Evolutionary conservation across 179 eudicot species (phyloP).

Genomic region (Drosera spatulata): DNA sequence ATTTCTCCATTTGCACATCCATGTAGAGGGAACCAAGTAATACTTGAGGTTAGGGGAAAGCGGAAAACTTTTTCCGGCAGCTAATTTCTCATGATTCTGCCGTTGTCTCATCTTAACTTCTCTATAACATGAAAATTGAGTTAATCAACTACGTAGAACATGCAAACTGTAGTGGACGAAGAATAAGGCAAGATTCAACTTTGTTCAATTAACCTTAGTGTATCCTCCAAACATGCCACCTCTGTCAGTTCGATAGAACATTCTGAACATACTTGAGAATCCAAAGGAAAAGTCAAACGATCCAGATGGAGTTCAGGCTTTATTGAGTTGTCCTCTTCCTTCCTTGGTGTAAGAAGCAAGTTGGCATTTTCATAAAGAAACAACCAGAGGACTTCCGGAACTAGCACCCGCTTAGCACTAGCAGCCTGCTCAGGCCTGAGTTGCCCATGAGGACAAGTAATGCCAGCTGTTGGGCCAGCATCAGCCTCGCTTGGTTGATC

Average conservation of each 20-base stretch:
- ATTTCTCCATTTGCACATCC: constrained; percentile 86
- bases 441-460: constrained; percentile 87
- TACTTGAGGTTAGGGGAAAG: constrained; percentile 48
- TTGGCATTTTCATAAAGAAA: constrained; percentile 64
- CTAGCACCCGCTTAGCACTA: constrained; percentile 77
- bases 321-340: constrained; percentile 8
- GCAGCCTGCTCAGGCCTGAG: constrained; percentile 81
- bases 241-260: constrained; percentile 65
- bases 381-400: constrained; percentile 89
- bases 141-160: constrained; percentile 12
- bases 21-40: constrained; percentile 76
- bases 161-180: not conserved
- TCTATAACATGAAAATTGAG: constrained; percentile 38
- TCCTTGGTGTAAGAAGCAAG: not conserved
- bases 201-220: constrained; percentile 35
- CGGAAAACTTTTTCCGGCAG: constrained; percentile 44
- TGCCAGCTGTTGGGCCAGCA: constrained; percentile 87
- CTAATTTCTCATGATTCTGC: constrained; percentile 87
- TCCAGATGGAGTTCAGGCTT: constrained; percentile 78
- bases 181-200: constrained; percentile 1
- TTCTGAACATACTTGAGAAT: constrained; percentile 53
- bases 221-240: constrained; percentile 65
- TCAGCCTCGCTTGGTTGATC: constrained; percentile 89
- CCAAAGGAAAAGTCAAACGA: constrained; percentile 58
- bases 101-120: constrained; percentile 75